These are phyloP conservation scores for Xylaria sp. DNA, from an alignment of 2,329 filamentous ascomycete genomes.

Conservation along the genomic window DNA sequence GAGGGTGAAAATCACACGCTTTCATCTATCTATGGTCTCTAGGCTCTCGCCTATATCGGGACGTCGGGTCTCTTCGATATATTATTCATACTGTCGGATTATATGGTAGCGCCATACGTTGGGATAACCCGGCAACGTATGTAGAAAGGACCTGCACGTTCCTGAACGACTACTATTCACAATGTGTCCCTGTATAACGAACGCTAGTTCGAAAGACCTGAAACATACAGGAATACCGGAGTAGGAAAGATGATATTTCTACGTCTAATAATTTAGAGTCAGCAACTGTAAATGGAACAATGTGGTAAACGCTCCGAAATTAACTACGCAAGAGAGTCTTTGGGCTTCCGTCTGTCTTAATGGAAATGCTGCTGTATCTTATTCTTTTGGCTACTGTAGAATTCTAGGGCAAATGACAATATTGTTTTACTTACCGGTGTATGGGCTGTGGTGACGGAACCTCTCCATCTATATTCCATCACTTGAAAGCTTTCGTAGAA, in stretches of 20 bases:
- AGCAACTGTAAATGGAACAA: background rate
- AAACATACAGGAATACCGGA: background rate
- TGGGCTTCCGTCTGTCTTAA: background rate
- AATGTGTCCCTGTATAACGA: slow-evolving; percentile 26
- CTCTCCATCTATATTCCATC: background rate
- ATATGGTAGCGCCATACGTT: slow-evolving; percentile 26
- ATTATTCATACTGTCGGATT: slow-evolving; percentile 5
- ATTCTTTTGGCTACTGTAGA: background rate
- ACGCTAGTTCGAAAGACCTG: background rate
- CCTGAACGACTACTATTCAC: slow-evolving; percentile 38
- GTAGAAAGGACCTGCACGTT: slow-evolving; percentile 37
- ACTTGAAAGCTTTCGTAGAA: background rate
- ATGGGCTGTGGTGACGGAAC: background rate
- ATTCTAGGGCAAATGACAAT: background rate
- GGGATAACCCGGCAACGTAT: slow-evolving; percentile 37
- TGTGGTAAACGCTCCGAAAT: background rate
- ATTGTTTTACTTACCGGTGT: background rate
- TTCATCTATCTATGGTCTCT: background rate
- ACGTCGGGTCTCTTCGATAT: background rate
- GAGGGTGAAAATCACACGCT: background rate
- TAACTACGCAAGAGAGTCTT: background rate
- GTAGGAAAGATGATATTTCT: background rate
- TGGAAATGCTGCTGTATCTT: background rate
- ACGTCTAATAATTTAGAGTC: background rate
- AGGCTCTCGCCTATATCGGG: too few species aligned